A percentile compares a stretch with the other conserved stretches of the same genome.
Conservation (phyloP, 805 yeast species). For the Metschnikowia anglica region DNA sequence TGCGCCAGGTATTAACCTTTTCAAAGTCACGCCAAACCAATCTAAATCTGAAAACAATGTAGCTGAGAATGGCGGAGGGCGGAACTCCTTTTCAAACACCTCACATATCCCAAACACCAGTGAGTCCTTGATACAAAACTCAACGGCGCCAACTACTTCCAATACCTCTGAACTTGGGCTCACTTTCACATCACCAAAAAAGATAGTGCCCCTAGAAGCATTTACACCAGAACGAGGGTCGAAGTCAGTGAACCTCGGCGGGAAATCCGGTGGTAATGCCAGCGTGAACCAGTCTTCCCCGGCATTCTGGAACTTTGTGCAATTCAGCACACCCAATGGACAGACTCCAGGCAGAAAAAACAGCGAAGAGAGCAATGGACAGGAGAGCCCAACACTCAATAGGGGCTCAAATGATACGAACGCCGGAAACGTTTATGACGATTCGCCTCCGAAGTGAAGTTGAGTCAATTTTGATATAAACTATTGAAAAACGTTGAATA, state of each 20-base stretch:
- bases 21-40: slow-evolving; percentile 6
- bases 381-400: slow-evolving; percentile 41
- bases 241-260: slow-evolving; percentile 23
- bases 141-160: slow-evolving; percentile 28
- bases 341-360: slow-evolving; percentile 42
- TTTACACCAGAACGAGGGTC: slow-evolving; percentile 46
- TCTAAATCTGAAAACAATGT: slow-evolving; percentile 2
- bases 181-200: slow-evolving; percentile 44
- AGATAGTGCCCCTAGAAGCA: slow-evolving; percentile 42
- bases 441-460: slow-evolving; percentile 13
- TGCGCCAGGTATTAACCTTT: slow-evolving; percentile 5
- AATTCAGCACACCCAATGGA: slow-evolving; percentile 54
- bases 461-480: not conserved
- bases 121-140: slow-evolving; percentile 18
- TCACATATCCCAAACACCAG: slow-evolving; percentile 17
- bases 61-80: slow-evolving; percentile 4
- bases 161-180: slow-evolving; percentile 36
- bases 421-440: slow-evolving; percentile 8
- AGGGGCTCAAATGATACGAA: slow-evolving; percentile 18
- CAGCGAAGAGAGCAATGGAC: slow-evolving; percentile 39
- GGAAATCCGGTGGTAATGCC: slow-evolving; percentile 27
- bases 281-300: slow-evolving; percentile 67
- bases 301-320: slow-evolving; percentile 91
- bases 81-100: slow-evolving; percentile 15
- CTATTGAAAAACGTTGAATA: no score